Evolutionary conservation across 2,329 filamentous ascomycete genomes (phyloP).

Genomic region (Cladosporium sp.): DNA sequence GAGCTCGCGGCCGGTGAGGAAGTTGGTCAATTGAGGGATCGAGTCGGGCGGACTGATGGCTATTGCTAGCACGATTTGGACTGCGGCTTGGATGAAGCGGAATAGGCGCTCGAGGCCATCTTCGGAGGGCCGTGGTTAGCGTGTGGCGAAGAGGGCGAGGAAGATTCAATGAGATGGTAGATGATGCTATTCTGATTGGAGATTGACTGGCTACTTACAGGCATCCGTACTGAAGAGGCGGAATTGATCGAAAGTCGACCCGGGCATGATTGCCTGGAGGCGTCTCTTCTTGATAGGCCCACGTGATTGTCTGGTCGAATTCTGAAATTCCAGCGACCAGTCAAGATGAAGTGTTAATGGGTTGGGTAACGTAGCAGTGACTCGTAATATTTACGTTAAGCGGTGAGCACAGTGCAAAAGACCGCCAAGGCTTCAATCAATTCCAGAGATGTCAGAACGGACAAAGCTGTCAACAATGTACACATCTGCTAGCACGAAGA

Average conservation of each 20-base stretch:
- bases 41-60: background rate
- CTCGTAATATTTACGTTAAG: background rate
- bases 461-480: too few relatives aligned
- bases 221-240: slow-evolving; percentile 6
- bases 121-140: background rate
- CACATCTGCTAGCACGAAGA: too few relatives aligned
- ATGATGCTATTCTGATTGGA: background rate
- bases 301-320: background rate
- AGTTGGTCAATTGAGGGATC: background rate
- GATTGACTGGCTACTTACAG: background rate
- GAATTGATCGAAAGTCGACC: background rate
- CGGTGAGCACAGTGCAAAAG: background rate
- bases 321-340: background rate
- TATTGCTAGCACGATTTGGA: background rate
- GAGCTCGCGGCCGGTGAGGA: background rate
- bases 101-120: slow-evolving; percentile 4
- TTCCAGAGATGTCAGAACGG: background rate
- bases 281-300: background rate
- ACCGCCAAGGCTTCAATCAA: background rate
- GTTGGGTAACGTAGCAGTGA: background rate
- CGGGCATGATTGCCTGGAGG: background rate
- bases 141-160: background rate
- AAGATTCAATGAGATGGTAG: background rate
- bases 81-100: background rate
- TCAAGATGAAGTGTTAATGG: background rate